Evolutionary conservation across 257 asterid species (phyloP).

Genomic region (Fraxinus anomala): DNA sequence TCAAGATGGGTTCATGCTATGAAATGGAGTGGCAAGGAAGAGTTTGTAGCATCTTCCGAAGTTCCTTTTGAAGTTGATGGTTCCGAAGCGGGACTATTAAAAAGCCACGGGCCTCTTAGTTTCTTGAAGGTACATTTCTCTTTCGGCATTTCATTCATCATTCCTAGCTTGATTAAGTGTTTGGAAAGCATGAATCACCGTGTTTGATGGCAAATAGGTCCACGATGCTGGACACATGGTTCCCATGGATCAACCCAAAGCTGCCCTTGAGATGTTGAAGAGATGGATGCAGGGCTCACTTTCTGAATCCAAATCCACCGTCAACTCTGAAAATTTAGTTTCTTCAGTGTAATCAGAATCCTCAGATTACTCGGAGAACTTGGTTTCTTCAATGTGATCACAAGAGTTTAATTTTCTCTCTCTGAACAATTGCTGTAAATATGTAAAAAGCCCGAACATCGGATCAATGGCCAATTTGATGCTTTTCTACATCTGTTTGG

Average conservation of each 20-base stretch:
- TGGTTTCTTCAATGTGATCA: constrained; percentile 68
- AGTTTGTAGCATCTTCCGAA: constrained; percentile 59
- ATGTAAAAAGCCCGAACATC: constrained; percentile 2
- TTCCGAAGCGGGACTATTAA: constrained; percentile 75
- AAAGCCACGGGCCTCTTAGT: constrained; percentile 76
- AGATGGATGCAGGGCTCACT: constrained; percentile 84
- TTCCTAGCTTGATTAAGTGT: background rate
- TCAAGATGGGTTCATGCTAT: constrained; percentile 97
- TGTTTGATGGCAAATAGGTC: constrained; percentile 45
- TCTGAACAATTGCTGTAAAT: constrained; percentile 29
- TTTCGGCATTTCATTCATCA: background rate
- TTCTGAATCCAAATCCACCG: constrained; percentile 21
- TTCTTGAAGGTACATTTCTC: constrained; percentile 70
- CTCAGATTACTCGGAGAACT: constrained; percentile 30
- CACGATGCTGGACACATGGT: constrained; percentile 98
- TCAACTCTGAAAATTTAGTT: background rate
- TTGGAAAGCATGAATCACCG: background rate
- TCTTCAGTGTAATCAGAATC: background rate
- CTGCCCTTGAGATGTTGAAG: constrained; percentile 81
- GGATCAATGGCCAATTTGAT: background rate
- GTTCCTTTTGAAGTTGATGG: constrained; percentile 70
- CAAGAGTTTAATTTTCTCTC: constrained; percentile 12
- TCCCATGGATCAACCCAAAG: constrained; percentile 95
- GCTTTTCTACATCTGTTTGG: background rate
- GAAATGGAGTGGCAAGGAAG: constrained; percentile 89